Percentiles rank a stretch among this genome's conserved stretches.
phyloP scores from a whole-genome alignment of 257 asterid species.

The Solanum chmielewskii region DNA sequence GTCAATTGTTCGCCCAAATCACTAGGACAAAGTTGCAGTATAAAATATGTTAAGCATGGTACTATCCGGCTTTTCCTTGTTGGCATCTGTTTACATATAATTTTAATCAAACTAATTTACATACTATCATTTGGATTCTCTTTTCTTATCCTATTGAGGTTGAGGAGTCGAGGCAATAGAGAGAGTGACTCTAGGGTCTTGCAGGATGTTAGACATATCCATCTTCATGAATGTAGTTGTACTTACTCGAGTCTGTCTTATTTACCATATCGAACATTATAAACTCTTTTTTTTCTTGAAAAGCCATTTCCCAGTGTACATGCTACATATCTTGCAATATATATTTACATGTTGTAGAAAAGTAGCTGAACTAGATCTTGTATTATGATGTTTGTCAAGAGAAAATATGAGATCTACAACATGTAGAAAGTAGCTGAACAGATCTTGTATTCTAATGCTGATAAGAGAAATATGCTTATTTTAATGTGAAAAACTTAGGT shows the following conservation, averaged over 20 bases:
- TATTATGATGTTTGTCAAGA: neutral
- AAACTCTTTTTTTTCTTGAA: neutral
- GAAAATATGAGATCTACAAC: neutral
- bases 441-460: neutral
- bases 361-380: neutral
- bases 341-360: neutral
- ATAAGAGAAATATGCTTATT: neutral
- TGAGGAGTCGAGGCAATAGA: neutral
- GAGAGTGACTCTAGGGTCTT: neutral
- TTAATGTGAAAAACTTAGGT: neutral
- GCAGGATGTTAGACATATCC: neutral
- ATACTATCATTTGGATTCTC: neutral
- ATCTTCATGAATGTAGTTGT: neutral
- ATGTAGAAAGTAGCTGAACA: neutral
- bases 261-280: neutral
- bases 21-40: neutral
- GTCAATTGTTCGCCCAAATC: too few species aligned
- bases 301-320: neutral
- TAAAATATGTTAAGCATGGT: neutral
- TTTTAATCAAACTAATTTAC: neutral
- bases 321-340: neutral
- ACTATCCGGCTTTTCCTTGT: neutral
- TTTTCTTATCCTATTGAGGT: neutral
- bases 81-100: neutral
- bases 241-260: neutral